A percentile compares a stretch with the other conserved stretches of the same genome.
These are phyloP conservation scores for Solanum lycopersicoides DNA, from an alignment of 257 asterid genomes.

Conservation along the genomic window DNA sequence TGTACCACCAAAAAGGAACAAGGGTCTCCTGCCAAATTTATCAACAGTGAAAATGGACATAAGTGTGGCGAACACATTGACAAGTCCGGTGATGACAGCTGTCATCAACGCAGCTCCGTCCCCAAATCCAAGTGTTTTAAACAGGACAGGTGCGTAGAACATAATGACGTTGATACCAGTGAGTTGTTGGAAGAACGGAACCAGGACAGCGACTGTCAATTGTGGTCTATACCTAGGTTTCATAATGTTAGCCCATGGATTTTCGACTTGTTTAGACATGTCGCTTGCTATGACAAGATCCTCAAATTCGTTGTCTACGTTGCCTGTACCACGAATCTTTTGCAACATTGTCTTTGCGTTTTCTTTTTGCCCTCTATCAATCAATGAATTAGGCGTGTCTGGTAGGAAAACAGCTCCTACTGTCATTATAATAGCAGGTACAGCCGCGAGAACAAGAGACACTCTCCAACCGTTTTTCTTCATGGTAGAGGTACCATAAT, in stretches of 20 bases:
- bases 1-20: constrained; percentile 54
- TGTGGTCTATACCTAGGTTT: constrained; percentile 63
- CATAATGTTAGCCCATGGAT: constrained; percentile 63
- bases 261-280: constrained; percentile 37
- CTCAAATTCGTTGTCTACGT: constrained; percentile 65
- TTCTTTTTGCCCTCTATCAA: constrained; percentile 53
- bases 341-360: constrained; percentile 35
- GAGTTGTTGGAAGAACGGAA: constrained; percentile 70
- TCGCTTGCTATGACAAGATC: constrained; percentile 65
- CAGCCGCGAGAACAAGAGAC: constrained; percentile 73
- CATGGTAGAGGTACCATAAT: constrained; percentile 33
- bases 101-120: constrained; percentile 43
- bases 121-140: constrained; percentile 60
- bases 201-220: constrained; percentile 45
- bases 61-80: constrained; percentile 39
- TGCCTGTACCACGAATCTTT: constrained; percentile 38
- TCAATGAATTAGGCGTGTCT: constrained; percentile 75
- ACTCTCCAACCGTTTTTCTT: constrained; percentile 69
- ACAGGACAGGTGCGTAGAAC: constrained; percentile 76
- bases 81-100: constrained; percentile 35
- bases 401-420: constrained; percentile 68
- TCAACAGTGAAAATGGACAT: constrained; percentile 63
- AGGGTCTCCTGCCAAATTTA: constrained; percentile 59
- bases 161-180: constrained; percentile 75
- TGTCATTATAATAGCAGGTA: constrained; percentile 60